Evolutionary conservation across 192 early-diverging fungal genomes (phyloP), one percentile per base, ranked within the genome.

Genomic region (Irineochytrium annulatum): DNA sequence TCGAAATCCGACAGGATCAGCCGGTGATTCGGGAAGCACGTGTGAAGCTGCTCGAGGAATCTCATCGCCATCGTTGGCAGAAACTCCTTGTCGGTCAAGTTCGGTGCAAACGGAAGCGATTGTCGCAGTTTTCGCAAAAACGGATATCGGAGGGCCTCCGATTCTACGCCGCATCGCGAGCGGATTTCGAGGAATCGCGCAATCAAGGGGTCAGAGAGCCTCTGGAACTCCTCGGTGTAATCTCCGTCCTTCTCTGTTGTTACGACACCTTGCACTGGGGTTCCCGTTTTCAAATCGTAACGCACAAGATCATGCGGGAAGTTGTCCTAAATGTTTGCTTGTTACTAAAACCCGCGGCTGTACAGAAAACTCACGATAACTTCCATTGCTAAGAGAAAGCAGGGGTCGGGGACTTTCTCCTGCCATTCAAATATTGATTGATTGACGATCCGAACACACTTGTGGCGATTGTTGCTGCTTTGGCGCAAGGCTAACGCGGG

Each of bases 361-460:
- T 34, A 59, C 44, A 31, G 16, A 24, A 1, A 11, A 80, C 77
- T 63, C 73, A 90, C 88, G 66, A 99, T 82, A 43, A 99, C 94
- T 68, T 99, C 96, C 92, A 94, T 92, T 3, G 90, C 94, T 14
- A 99, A 76, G 62, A 99, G 87, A 72, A 91, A 97, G 67, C 94
- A 97, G 22, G 82, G 65, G 17, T 89, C 81, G 5, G 75, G 68
- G 14, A 88, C 89, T 20, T 69, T 57, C 20, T 79, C 67, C 59
- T 83, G 72, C 91, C 92, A 98, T 34, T 94, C 92, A 70, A 99
- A 91, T 4, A 99, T 89, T 39, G 84, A 90, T 67, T 89, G 80
- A 76, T 97, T 96, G 60, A 97, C 82, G 34, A 99, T 78, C 19
- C 84, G 76, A 13, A 92, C 85, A n/a, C n/a, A n/a, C 34, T 39